A percentile compares a stretch with the other conserved stretches of the same genome.
Conservation (phyloP, 2,329 filamentous ascomycete species). For the Helotiales sp. region DNA sequence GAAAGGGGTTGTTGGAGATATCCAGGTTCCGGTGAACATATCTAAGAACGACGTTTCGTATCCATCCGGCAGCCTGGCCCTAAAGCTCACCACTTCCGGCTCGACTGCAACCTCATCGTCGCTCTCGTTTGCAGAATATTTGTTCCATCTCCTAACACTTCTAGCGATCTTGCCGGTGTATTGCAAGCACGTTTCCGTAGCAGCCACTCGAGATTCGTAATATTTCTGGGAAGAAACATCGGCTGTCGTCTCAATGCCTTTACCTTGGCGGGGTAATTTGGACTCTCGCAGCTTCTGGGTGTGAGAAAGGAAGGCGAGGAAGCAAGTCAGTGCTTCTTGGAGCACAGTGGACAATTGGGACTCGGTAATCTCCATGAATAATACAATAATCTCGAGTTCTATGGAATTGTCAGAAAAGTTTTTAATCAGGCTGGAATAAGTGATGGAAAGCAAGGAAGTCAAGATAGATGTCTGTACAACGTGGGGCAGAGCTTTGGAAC, state of each 20-base stretch:
- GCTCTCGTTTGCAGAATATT: conserved; percentile 4
- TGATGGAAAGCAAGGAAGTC: neutral
- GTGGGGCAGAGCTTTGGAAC: neutral
- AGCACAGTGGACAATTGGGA: conserved; percentile 19
- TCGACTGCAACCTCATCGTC: conserved; percentile 16
- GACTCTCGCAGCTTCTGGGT: conserved; percentile 17
- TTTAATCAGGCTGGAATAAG: neutral
- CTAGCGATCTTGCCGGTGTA: conserved; percentile 21
- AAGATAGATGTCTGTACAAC: neutral
- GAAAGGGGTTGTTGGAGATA: conserved; percentile 17
- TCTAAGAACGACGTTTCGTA: conserved; percentile 21
- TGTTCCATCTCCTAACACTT: conserved; percentile 23
- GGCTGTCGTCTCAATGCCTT: conserved; percentile 23
- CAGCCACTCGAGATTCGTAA: conserved; percentile 17
- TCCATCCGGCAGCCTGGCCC: conserved; percentile 12
- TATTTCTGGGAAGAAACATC: conserved; percentile 16
- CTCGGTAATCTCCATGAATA: conserved; percentile 23
- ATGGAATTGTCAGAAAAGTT: neutral
- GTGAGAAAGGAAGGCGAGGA: conserved; percentile 22
- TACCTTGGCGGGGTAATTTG: conserved; percentile 21
- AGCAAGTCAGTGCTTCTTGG: conserved; percentile 28
- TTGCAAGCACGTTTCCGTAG: conserved; percentile 25
- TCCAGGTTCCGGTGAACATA: conserved; percentile 26
- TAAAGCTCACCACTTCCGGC: conserved; percentile 13
- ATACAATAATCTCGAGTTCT: neutral